phyloP scores from a whole-genome alignment of 2,329 filamentous ascomycete species.

The Passalora sequoiae region DNA sequence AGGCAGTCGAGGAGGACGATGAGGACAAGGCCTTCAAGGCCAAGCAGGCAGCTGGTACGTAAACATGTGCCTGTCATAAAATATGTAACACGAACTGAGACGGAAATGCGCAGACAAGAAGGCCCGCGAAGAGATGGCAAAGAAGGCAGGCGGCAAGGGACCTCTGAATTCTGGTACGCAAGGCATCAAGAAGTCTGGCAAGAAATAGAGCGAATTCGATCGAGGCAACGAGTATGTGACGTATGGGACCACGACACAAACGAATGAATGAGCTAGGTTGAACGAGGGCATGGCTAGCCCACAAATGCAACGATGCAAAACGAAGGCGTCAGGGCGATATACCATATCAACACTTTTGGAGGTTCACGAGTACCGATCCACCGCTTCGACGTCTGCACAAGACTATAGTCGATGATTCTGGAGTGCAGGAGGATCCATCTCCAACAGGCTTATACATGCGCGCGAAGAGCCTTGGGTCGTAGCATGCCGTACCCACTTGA shows the following conservation, averaged over 20 bases:
- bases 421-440: too few species aligned
- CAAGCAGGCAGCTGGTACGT: constrained; percentile 78
- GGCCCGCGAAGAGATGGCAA: constrained; percentile 73
- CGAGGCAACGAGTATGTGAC: not conserved
- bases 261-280: not conserved
- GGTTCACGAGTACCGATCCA: not conserved
- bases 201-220: constrained; percentile 65
- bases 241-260: not conserved
- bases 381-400: too few species aligned
- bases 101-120: constrained; percentile 56
- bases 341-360: constrained; percentile 7
- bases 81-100: too few species aligned
- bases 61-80: too few species aligned
- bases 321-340: constrained; percentile 9
- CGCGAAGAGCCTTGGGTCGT: too few species aligned
- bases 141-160: constrained; percentile 80
- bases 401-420: too few species aligned
- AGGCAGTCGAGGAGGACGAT: constrained; percentile 70
- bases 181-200: constrained; percentile 97
- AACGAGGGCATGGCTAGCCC: not conserved
- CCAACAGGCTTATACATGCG: too few species aligned
- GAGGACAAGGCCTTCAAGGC: constrained; percentile 76
- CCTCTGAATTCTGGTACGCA: constrained; percentile 77
- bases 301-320: constrained; percentile 1
- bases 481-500: too few species aligned